Evolutionary conservation across 352 stramenopile genomes (phyloP), one percentile per base, ranked within the genome.

Genomic region (Aphanomyces stellatus): DNA sequence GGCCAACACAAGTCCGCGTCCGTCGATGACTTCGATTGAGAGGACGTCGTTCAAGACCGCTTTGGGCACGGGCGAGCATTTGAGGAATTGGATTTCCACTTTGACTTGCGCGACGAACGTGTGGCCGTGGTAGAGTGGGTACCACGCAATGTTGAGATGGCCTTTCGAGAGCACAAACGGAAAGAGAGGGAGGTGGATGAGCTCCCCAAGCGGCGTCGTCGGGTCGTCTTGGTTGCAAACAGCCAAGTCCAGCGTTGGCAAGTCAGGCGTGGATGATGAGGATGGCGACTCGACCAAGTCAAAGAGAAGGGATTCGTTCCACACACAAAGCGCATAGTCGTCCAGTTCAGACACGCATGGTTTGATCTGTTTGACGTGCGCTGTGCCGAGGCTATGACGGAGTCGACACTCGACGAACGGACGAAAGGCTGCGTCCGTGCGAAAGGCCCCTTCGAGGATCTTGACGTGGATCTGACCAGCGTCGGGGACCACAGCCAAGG

Each of bases 111-210:
- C 72, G 10, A 69, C 72, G 10, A 77, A 24, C 27, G 49, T 31
- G 15, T 27, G 1, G 13, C 53, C 11, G 40, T 17, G 4, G 37
- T 25, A 72, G 41, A 49, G 5, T 25, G 51, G 22, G 37, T 85
- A 81, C 75, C 75, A 81, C 11, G 62, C 69, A 0, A 63, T 69
- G 8, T 49, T 49, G 40, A 85, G 48, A 24, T 82, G 77, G 8
- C 77, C 77, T 33, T 80, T 74, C 27, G 75, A 62, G 5, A 85
- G 41, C 6, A 85, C 67, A 35, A 78, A 82, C 48, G 81, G 75
- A 35, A 85, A 82, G 11, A 85, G 59, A 6, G 75, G 77, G 25
- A 82, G 53, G 24, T 57, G n/a, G 19, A 81, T 74, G 30, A 81
- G 55, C 30, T 71, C 69, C 2, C 71, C 77, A 1, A 78, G 2